Conservation (phyloP, 2,329 filamentous ascomycete species). For the Epicoccum sorghinum region DNA sequence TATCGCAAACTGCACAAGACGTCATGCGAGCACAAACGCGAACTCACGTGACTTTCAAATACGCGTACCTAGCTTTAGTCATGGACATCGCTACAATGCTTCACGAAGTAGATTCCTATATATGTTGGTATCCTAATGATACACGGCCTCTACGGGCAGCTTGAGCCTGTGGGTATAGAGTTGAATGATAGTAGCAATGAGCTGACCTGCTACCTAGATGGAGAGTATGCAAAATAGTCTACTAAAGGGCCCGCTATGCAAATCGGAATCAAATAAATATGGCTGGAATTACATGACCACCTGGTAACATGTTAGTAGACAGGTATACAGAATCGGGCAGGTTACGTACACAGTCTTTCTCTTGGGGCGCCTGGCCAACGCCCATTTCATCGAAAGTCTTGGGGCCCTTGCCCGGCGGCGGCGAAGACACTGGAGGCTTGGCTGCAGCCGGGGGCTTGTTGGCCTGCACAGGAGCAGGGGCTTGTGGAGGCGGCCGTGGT, state of each 20-base stretch:
- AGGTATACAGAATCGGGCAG: neutral
- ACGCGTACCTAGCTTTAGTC: neutral
- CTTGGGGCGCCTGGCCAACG: constrained; percentile 80
- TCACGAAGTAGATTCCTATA: neutral
- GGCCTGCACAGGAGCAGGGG: constrained; percentile 20
- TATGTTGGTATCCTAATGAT: constrained; percentile 5
- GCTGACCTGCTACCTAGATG: constrained; percentile 10
- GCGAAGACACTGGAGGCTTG: constrained; percentile 35
- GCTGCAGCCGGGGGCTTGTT: constrained; percentile 27
- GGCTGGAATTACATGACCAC: constrained; percentile 34
- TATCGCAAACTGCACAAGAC: neutral
- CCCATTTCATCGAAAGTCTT: constrained; percentile 99
- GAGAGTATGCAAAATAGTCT: constrained; percentile 18
- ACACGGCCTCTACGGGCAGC: neutral
- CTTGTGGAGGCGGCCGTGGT: constrained; percentile 26
- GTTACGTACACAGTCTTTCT: constrained; percentile 84
- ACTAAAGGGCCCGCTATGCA: constrained; percentile 29
- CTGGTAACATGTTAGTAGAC: constrained; percentile 23
- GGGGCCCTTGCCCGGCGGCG: constrained; percentile 72
- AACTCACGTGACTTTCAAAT: constrained; percentile 6
- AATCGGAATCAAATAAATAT: constrained; percentile 4
- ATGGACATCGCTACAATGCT: no score
- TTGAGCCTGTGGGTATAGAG: constrained; percentile 9
- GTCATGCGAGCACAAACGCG: neutral
- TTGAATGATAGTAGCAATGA: constrained; percentile 19